Evolutionary conservation across 1,139 yeast species (phyloP), one percentile per base, ranked within the genome.

Genomic region (Pichia sp.): DNA sequence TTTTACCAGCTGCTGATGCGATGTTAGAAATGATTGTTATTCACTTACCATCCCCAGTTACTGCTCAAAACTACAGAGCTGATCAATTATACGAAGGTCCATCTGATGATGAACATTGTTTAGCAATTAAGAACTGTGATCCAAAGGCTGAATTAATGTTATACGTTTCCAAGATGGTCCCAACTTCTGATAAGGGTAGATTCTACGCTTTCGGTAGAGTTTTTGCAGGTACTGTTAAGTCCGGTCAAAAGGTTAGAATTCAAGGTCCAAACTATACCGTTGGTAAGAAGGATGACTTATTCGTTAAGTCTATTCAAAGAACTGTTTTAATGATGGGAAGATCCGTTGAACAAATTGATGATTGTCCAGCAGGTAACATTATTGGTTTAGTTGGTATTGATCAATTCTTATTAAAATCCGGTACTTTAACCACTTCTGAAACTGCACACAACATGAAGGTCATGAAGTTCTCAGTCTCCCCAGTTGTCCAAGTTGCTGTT

Each of bases 181-280:
- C 98, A 76, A 92, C 98, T 71, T 90, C 97, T 66, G 98, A 92
- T 77, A 92, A 90, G 83, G 98, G 98, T 84, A 90, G 98, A 82
- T 92, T 92, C 96, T 92, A 89, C 85, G 98, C 98, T 71, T 92
- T 92, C 80, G 98, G 98, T 76, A 94, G 98, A 83, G 97, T 92
- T 73, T 92, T 92, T 80, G 86, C 97, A 66, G 98, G 98, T 89
- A 92, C 97, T 69, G 97, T 92, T 68, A 86, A 77, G 74, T 87
- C 97, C 68, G 98, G 98, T 77, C 90, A 85, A 82, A 92, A 92
- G 87, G 96, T 92, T 70, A 87, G 98, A 82, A 92, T 92, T 71
- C 98, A 92, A 82, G 98, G 98, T 79, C 98, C 97, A 72, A 90
- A 90, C 96, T 92, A 88, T 78, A 80, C 79, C 67, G 96, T 95